Conservation (phyloP, 176 grass and related monocot genomes). For the Rhynchospora breviuscula region DNA sequence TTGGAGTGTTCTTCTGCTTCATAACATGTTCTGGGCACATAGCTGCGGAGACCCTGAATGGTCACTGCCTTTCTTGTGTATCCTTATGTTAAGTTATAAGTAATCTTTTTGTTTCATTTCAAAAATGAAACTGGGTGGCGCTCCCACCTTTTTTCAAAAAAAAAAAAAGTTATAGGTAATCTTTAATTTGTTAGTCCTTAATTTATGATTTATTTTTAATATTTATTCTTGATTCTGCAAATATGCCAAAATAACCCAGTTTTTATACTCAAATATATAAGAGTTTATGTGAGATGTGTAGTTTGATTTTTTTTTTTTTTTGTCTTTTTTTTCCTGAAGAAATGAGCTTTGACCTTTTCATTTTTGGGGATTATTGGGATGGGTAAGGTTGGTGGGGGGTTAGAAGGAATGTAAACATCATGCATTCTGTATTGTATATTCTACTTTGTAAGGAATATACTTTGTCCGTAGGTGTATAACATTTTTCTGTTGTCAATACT, state of each 20-base stretch:
- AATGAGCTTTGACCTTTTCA: background rate
- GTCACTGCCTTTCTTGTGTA: slow-evolving; percentile 87
- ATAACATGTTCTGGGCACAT: slow-evolving; percentile 85
- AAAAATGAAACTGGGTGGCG: too few relatives aligned
- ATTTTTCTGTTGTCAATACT: background rate
- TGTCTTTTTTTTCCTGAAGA: background rate
- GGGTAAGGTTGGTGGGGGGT: background rate
- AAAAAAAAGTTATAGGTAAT: background rate
- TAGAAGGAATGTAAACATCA: background rate
- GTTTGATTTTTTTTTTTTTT: background rate
- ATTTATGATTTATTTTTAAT: background rate
- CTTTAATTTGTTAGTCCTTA: background rate
- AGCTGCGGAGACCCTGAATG: slow-evolving; percentile 74
- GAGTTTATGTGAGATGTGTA: background rate
- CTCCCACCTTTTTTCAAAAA: too few relatives aligned
- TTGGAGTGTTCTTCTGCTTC: slow-evolving; percentile 67
- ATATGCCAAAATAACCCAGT: background rate
- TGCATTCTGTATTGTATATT: background rate
- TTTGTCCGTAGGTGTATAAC: background rate
- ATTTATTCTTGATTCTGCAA: background rate
- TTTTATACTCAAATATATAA: background rate
- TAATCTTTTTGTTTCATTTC: too few relatives aligned
- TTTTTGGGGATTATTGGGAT: background rate
- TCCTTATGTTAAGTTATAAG: slow-evolving; percentile 36
- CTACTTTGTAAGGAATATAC: background rate